Base-by-base conservation (phyloP, 345 rosid genomes). In the Combretum micranthum region DNA sequence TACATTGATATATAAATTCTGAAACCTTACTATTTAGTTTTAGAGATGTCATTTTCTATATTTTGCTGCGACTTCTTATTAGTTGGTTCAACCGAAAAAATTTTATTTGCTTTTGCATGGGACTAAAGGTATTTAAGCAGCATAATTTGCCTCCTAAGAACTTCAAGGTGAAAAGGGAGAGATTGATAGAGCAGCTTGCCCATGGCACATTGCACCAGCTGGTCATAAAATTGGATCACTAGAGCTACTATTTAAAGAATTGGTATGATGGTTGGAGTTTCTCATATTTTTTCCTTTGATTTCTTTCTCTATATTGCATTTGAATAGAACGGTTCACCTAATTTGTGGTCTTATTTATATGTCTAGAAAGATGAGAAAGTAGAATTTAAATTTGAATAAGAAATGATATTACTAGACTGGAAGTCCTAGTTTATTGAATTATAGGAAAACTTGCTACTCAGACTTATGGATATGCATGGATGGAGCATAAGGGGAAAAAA, bases 71-170 rank as follows among this genome's bases (percentile, higher is more conserved):
- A n/a, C n/a, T 7, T 14, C 11, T 14, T 43, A 43, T 43, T 14
- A 13, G 14, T 13, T n/a, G 3, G 14, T n/a, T 12, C 20, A n/a
- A n/a, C 15, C 7, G 2, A n/a, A 48, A n/a, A 48, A 48, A 4
- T 48, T 44, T 19, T 17, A 37, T 42, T 57, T 17, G 12, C 16
- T 20, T 25, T 22, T 64, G 43, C 23, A 37, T 54, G 65, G 18
- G 61, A 22, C 45, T 67, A 62, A 71, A 88, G 97, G 96, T 89
- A 59, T 76, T 80, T 63, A 87, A 79, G 91, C 97, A 89, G 79
- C 86, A 89, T 37, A 77, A 85, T 85, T 64, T 87, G 69, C 75
- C 83, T 59, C 78, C 66, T 22, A 77, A 76, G 52, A 47, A 2
- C 87, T 93, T 52, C 71, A 66, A 20, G 89, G 82, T n/a, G n/a